Conservation (phyloP, 177 flowering plant species). For the Tripterygium wilfordii region DNA sequence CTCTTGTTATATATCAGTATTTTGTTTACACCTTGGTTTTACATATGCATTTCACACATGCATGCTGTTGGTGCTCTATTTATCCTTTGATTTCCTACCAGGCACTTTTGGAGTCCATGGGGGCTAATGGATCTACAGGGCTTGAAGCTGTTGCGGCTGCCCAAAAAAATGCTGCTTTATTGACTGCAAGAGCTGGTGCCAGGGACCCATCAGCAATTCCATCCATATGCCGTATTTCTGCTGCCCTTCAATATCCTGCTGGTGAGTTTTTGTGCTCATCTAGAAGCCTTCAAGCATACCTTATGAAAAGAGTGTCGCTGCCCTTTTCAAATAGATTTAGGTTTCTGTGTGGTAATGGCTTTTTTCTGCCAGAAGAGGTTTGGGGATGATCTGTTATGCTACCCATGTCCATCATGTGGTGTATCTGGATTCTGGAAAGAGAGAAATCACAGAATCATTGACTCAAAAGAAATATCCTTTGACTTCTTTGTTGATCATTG, state of each 20-base stretch:
- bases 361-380: too few species aligned
- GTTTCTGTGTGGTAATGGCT: not conserved
- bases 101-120: conserved; percentile 92
- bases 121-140: conserved; percentile 75
- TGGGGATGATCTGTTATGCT: too few species aligned
- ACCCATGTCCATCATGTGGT: too few species aligned
- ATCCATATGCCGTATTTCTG: conserved; percentile 91
- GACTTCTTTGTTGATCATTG: too few species aligned
- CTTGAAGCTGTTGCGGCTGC: conserved; percentile 89
- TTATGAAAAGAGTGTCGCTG: not conserved
- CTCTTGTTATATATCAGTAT: too few species aligned
- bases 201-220: conserved; percentile 98
- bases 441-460: too few species aligned
- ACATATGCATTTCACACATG: not conserved
- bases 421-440: too few species aligned
- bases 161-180: conserved; percentile 86
- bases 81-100: conserved; percentile 14
- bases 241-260: conserved; percentile 88
- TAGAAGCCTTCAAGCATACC: not conserved
- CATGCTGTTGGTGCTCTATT: not conserved
- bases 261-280: conserved; percentile 36
- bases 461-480: too few species aligned
- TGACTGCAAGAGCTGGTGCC: conserved; percentile 97
- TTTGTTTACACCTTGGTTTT: too few species aligned
- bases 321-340: not conserved